Evolutionary conservation across 768 basidiomycete genomes (phyloP).

Genomic region (Xerocomus brunneocitrinus): DNA sequence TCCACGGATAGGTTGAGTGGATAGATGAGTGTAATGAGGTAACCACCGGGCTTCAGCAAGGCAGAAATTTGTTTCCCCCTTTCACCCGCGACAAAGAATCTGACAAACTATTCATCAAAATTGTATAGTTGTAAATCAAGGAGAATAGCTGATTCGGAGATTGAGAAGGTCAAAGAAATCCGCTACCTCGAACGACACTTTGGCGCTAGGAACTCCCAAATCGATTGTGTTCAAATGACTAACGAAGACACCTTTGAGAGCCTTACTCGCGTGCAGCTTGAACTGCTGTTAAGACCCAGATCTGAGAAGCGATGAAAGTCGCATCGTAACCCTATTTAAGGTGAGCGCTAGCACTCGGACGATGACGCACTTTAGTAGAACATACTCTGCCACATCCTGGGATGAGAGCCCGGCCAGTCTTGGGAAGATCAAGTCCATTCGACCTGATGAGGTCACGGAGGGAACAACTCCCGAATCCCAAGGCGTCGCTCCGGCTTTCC

Average conservation of each 20-base stretch:
- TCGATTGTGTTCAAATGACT: constrained; percentile 1
- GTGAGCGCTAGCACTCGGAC: constrained; percentile 1
- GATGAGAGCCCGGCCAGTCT: constrained; percentile 41
- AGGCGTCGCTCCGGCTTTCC: constrained; percentile 51
- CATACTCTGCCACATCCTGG: constrained; percentile 54
- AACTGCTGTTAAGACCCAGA: constrained; percentile 14
- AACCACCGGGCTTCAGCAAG: constrained; percentile 57
- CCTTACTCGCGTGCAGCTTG: constrained; percentile 20
- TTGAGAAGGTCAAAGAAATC: constrained; percentile 20
- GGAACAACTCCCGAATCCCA: constrained; percentile 55
- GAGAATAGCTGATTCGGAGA: constrained; percentile 10
- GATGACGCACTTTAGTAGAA: background rate
- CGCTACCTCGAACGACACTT: constrained; percentile 16
- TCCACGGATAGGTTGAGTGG: constrained; percentile 47
- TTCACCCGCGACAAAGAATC: constrained; percentile 56
- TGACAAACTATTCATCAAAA: background rate
- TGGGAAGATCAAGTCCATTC: constrained; percentile 41
- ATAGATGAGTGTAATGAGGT: constrained; percentile 55
- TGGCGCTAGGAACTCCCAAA: background rate
- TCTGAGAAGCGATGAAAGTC: constrained; percentile 10
- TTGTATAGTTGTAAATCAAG: constrained; percentile 18
- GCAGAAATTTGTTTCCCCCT: constrained; percentile 58
- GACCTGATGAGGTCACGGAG: constrained; percentile 49
- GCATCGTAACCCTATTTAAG: constrained; percentile 18
- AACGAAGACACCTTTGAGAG: background rate